phyloP scores from a whole-genome alignment of 1,284 basidiomycete species.

The Sanghuangporus weigelae region DNA sequence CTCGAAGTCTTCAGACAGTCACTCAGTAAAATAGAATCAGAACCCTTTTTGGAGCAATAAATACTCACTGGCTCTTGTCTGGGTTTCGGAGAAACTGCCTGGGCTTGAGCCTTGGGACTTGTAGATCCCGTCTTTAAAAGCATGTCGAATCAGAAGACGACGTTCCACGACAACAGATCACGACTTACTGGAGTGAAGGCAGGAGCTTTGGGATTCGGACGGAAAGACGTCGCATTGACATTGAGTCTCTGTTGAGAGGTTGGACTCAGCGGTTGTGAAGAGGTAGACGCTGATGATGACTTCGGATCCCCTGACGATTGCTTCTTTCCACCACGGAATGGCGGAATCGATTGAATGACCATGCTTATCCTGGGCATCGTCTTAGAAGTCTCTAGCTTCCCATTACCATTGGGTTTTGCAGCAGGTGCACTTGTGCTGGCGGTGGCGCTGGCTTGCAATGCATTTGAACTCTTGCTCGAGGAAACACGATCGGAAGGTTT shows the following conservation, averaged over 20 bases:
- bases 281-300: conserved; percentile 20
- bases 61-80: conserved; percentile 45
- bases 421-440: neutral
- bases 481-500: conserved; percentile 11
- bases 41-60: neutral
- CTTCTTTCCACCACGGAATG: conserved; percentile 72
- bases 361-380: conserved; percentile 41
- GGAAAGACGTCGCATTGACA: conserved; percentile 74
- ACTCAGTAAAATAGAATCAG: neutral
- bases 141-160: neutral
- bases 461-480: conserved; percentile 16
- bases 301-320: conserved; percentile 24
- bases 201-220: conserved; percentile 76
- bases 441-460: neutral
- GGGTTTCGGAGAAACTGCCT: conserved; percentile 49
- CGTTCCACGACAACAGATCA: neutral
- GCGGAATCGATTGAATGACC: conserved; percentile 87
- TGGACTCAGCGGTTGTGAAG: conserved; percentile 39
- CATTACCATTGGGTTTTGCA: conserved; percentile 3
- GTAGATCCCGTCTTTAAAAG: conserved; percentile 14
- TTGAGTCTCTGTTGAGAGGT: conserved; percentile 46
- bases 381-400: conserved; percentile 14
- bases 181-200: conserved; percentile 63
- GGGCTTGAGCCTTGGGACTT: conserved; percentile 3
- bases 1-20: conserved; percentile 26